Evolutionary conservation across 2,329 filamentous ascomycete genomes (phyloP).

Genomic region (Onygenales sp.): DNA sequence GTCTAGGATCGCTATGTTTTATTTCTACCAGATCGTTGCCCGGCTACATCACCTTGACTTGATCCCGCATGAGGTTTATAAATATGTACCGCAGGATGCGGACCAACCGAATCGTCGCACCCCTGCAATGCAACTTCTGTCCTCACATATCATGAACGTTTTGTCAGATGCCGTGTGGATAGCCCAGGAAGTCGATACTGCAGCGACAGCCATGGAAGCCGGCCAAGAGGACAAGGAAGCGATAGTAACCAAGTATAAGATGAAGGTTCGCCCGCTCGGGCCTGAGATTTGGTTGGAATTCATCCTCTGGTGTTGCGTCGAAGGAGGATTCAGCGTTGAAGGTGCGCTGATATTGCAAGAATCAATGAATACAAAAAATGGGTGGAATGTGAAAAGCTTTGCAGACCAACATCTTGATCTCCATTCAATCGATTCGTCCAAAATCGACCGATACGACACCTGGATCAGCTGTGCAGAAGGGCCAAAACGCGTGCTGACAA

Average conservation of each 20-base stretch:
- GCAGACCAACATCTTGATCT: constrained; percentile 19
- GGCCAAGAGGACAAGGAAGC: constrained; percentile 22
- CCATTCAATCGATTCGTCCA: constrained; percentile 22
- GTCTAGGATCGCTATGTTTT: constrained; percentile 32
- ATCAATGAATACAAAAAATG: constrained; percentile 19
- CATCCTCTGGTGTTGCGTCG: constrained; percentile 42
- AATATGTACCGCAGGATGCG: constrained; percentile 22
- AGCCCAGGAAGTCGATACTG: constrained; percentile 29
- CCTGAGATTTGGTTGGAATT: constrained; percentile 42
- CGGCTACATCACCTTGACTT: constrained; percentile 36
- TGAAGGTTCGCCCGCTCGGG: constrained; percentile 34
- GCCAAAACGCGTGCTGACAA: constrained; percentile 6
- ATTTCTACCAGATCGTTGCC: constrained; percentile 35
- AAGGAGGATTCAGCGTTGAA: constrained; percentile 34
- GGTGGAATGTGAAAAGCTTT: constrained; percentile 37
- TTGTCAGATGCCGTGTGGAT: constrained; percentile 39
- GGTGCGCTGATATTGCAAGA: constrained; percentile 30
- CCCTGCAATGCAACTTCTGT: constrained; percentile 35
- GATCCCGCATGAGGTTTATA: constrained; percentile 36
- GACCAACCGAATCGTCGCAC: constrained; percentile 24
- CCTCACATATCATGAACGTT: constrained; percentile 36
- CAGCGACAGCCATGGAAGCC: constrained; percentile 25
- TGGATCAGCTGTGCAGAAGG: constrained; percentile 24
- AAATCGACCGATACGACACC: constrained; percentile 25
- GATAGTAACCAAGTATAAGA: constrained; percentile 30